These are phyloP conservation scores for Ramalina peruviana DNA, from an alignment of 495 filamentous ascomycete genomes.

Conservation along the genomic window DNA sequence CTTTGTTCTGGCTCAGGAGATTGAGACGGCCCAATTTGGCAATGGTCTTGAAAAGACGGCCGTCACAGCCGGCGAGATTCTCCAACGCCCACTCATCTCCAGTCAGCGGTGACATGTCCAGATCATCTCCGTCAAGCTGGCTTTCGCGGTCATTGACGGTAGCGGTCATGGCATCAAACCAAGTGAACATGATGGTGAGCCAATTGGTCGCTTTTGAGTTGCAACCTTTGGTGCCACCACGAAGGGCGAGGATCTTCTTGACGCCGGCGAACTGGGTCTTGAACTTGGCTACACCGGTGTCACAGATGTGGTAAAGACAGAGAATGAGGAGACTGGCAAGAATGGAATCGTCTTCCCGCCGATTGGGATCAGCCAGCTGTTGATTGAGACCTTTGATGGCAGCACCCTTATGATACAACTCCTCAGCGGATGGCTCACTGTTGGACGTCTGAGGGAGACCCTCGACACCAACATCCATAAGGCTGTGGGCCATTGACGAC, in stretches of 20 bases:
- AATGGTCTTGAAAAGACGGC: slow-evolving; percentile 63
- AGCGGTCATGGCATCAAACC: slow-evolving; percentile 88
- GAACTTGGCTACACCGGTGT: slow-evolving; percentile 83
- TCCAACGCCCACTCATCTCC: slow-evolving; percentile 68
- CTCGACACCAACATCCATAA: slow-evolving; percentile 13
- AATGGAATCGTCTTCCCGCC: slow-evolving; percentile 72
- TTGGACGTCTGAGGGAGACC: slow-evolving; percentile 9
- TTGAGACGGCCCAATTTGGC: slow-evolving; percentile 73
- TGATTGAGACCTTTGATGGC: slow-evolving; percentile 74
- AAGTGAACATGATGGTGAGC: slow-evolving; percentile 94
- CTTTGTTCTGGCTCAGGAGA: slow-evolving; percentile 66
- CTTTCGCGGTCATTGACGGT: slow-evolving; percentile 85
- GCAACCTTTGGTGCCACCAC: slow-evolving; percentile 43
- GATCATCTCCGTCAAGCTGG: slow-evolving; percentile 58
- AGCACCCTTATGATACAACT: slow-evolving; percentile 64
- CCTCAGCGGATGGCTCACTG: slow-evolving; percentile 40
- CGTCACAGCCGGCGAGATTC: slow-evolving; percentile 79
- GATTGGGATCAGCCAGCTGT: slow-evolving; percentile 60
- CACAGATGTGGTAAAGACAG: slow-evolving; percentile 86
- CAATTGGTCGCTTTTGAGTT: slow-evolving; percentile 61
- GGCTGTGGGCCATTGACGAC: slow-evolving; percentile 34
- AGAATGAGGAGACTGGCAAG: slow-evolving; percentile 77
- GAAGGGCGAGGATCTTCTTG: slow-evolving; percentile 76
- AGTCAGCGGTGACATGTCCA: slow-evolving; percentile 51
- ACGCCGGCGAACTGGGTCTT: slow-evolving; percentile 89